phyloP scores from a whole-genome alignment of 257 asterid genomes.

The Solanum stenotomum region DNA sequence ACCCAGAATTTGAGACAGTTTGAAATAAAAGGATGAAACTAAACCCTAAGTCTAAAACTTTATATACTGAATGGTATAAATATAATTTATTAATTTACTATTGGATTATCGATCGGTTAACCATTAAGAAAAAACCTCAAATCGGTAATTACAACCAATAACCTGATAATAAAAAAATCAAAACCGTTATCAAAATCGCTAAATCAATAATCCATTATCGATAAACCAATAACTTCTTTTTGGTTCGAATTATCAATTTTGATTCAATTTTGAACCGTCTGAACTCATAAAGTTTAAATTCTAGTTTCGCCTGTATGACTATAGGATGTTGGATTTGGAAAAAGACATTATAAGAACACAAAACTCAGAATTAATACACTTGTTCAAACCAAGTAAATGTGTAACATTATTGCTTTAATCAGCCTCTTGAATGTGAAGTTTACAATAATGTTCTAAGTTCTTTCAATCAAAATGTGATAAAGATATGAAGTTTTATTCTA shows the following conservation, averaged over 20 bases:
- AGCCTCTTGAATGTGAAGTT: neutral
- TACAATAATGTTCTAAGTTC: neutral
- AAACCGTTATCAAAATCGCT: no score
- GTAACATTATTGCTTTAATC: neutral
- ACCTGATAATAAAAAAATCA: no score
- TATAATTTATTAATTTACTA: no score
- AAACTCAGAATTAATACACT: neutral
- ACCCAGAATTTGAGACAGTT: no score
- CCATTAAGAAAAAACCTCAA: no score
- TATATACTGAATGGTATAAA: no score
- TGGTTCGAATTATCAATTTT: rapidly evolving
- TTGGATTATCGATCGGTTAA: rapidly evolving
- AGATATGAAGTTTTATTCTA: neutral
- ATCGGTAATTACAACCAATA: no score
- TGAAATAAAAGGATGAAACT: no score
- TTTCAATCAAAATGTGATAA: neutral
- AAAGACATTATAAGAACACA: neutral
- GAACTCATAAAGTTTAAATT: neutral
- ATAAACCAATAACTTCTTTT: no score
- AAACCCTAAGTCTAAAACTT: no score
- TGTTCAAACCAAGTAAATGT: neutral
- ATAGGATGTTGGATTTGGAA: neutral
- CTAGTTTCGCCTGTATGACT: neutral
- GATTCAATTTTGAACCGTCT: no score
- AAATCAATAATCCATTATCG: no score